These are phyloP conservation scores for Metschnikowia orientalis DNA, from an alignment of 805 yeast genomes.

Conservation along the genomic window DNA sequence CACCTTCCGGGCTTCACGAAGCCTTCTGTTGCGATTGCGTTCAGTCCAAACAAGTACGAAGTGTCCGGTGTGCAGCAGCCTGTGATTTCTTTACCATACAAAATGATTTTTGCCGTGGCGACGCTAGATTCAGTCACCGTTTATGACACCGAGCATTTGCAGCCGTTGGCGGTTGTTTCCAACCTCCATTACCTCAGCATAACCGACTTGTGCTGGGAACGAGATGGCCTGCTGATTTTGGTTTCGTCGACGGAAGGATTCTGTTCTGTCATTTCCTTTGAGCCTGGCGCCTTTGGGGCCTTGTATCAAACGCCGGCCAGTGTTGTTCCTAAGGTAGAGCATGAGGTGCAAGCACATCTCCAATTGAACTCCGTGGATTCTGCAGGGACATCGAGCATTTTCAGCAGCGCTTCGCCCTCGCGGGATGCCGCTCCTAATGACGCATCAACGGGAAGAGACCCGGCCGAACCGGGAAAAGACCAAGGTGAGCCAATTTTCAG, in stretches of 20 bases:
- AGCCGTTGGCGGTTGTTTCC: slow-evolving; percentile 69
- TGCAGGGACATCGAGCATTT: not conserved
- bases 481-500: no score
- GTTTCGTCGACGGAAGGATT: slow-evolving; percentile 91
- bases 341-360: not conserved
- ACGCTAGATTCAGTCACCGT: slow-evolving; percentile 80
- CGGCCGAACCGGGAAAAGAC: no score
- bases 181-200: slow-evolving; percentile 85
- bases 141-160: slow-evolving; percentile 69
- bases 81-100: slow-evolving; percentile 61
- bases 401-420: no score
- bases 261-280: slow-evolving; percentile 64
- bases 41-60: slow-evolving; percentile 61
- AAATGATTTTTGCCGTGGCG: slow-evolving; percentile 88
- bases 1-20: slow-evolving; percentile 74
- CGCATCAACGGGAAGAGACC: no score
- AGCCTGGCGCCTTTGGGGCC: slow-evolving; percentile 53
- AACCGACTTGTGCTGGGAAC: slow-evolving; percentile 84
- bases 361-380: no score
- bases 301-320: slow-evolving; percentile 16
- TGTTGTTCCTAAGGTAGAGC: no score
- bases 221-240: slow-evolving; percentile 65
- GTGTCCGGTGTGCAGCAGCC: slow-evolving; percentile 12
- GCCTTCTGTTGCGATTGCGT: slow-evolving; percentile 80
- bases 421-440: no score